These are phyloP conservation scores for Cercophora samala DNA, from an alignment of 495 filamentous ascomycete genomes.

Conservation along the genomic window DNA sequence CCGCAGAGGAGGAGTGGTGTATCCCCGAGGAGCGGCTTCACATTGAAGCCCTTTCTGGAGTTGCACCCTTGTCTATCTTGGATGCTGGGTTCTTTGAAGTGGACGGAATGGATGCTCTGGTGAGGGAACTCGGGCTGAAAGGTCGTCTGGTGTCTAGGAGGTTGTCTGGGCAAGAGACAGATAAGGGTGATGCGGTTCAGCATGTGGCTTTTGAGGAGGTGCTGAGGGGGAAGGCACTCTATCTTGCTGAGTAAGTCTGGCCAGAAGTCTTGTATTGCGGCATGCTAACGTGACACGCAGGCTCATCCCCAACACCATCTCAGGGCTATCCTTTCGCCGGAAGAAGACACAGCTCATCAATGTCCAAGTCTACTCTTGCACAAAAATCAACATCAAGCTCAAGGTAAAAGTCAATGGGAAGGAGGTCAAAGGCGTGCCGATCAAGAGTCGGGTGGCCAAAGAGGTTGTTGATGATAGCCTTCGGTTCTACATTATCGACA, in stretches of 20 bases:
- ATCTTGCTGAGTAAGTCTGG: neutral
- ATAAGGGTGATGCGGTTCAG: neutral
- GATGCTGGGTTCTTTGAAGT: neutral
- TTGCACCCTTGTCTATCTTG: neutral
- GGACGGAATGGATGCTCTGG: neutral
- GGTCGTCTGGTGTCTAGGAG: neutral
- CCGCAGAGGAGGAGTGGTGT: neutral
- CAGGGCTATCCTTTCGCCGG: neutral
- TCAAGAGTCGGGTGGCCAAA: neutral
- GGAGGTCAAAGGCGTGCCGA: neutral
- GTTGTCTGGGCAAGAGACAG: neutral
- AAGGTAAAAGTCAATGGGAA: neutral
- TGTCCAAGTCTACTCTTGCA: neutral
- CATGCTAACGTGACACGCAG: no score
- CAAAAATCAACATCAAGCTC: neutral
- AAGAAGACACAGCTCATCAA: neutral
- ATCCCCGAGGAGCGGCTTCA: neutral
- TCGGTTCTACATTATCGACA: neutral
- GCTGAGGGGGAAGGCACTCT: neutral
- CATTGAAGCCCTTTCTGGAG: neutral
- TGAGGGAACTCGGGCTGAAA: neutral
- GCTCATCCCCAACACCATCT: neutral
- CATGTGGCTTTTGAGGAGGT: neutral
- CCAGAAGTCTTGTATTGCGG: no score
- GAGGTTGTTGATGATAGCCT: neutral